A percentile compares a stretch with the other conserved stretches of the same genome.
Conservation (phyloP, 2,329 filamentous ascomycete species). For the Sarocladium kiliense region DNA sequence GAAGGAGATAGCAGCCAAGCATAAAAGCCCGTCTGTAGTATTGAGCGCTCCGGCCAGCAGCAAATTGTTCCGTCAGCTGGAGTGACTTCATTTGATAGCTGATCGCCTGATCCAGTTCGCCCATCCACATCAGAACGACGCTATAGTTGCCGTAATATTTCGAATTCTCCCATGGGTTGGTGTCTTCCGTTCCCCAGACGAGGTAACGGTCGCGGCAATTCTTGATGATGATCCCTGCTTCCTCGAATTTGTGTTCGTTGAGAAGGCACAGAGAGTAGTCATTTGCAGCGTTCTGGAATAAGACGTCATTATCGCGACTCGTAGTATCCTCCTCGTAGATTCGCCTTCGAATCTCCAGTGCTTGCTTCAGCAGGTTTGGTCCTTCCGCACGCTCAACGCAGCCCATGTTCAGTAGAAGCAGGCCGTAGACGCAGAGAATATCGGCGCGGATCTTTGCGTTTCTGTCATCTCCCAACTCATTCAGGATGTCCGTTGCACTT, state of each 20-base stretch:
- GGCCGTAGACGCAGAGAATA: background rate
- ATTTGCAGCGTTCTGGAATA: background rate
- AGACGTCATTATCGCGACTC: background rate
- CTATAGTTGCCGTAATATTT: background rate
- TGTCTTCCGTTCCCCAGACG: background rate
- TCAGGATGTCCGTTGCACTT: background rate
- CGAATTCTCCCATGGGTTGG: background rate
- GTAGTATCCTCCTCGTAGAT: background rate
- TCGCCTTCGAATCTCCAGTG: background rate
- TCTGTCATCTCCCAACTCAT: background rate
- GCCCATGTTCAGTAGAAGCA: background rate
- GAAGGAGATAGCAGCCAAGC: background rate
- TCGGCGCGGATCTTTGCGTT: background rate
- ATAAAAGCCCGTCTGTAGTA: background rate
- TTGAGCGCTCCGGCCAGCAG: background rate
- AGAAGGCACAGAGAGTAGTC: background rate
- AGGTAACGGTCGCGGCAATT: background rate
- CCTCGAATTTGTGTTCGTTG: background rate
- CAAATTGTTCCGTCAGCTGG: background rate
- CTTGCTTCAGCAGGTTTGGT: background rate
- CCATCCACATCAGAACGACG: background rate
- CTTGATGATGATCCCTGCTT: background rate
- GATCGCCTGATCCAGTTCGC: background rate
- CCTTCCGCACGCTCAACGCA: background rate
- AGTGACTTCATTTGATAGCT: background rate